phyloP scores from a whole-genome alignment of 108 stramenopile species.

The Skeletonema marinoi region DNA sequence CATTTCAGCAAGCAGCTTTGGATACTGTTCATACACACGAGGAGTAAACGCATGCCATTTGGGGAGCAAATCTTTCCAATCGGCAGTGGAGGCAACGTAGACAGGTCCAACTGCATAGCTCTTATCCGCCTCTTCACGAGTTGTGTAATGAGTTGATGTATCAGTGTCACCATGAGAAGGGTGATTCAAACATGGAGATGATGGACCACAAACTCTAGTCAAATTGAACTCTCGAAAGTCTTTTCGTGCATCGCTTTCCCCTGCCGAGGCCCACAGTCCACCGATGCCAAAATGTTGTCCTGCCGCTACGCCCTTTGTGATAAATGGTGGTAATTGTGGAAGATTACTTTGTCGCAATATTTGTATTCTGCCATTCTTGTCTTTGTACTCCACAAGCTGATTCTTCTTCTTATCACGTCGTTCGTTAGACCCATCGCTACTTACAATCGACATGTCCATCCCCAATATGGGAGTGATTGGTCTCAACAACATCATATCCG shows the following conservation, averaged over 20 bases:
- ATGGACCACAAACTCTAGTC: slow-evolving; percentile 41
- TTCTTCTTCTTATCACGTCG: slow-evolving; percentile 3
- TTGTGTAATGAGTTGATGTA: slow-evolving; percentile 17
- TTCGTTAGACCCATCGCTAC: not conserved
- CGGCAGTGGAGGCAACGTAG: slow-evolving; percentile 64
- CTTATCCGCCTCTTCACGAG: slow-evolving; percentile 36
- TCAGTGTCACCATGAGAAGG: not conserved
- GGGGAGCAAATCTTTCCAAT: slow-evolving; percentile 57
- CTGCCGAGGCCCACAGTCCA: slow-evolving; percentile 30
- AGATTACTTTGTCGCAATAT: slow-evolving; percentile 24
- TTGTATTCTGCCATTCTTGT: slow-evolving; percentile 13
- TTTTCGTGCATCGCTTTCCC: slow-evolving; percentile 22
- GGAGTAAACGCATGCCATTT: slow-evolving; percentile 73
- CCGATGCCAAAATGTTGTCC: slow-evolving; percentile 51
- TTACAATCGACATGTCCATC: slow-evolving; percentile 1
- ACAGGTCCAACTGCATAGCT: slow-evolving; percentile 76
- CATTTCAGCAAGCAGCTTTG: slow-evolving; percentile 90
- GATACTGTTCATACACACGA: slow-evolving; percentile 68
- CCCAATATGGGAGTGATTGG: slow-evolving; percentile 67
- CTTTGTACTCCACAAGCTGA: slow-evolving; percentile 20
- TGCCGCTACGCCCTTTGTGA: slow-evolving; percentile 28
- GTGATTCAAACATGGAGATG: slow-evolving; percentile 35
- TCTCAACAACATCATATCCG: slow-evolving; percentile 78
- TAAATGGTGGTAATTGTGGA: slow-evolving; percentile 15
- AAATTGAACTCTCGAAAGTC: slow-evolving; percentile 51